Evolutionary conservation across 345 rosid species (phyloP).

Genomic region (Turnera subulata): DNA sequence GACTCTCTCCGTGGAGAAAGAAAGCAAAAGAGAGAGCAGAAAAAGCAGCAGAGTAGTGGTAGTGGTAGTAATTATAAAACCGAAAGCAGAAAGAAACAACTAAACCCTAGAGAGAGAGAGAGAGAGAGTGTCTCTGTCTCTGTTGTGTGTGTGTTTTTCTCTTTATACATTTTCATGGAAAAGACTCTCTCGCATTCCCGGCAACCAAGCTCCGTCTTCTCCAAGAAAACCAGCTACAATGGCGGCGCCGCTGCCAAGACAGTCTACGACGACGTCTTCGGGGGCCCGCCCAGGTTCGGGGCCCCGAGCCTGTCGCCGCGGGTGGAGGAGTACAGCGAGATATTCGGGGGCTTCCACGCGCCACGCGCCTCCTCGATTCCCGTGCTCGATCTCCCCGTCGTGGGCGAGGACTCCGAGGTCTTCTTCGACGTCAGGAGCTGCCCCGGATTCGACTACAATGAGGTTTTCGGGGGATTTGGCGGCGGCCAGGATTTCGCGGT

Average conservation of each 20-base stretch:
- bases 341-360: conserved; percentile 74
- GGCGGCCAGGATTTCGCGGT: conserved; percentile 52
- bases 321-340: conserved; percentile 75
- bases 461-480: conserved; percentile 67
- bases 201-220: conserved; percentile 21
- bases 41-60: no score
- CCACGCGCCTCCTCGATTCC: conserved; percentile 83
- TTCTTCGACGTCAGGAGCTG: conserved; percentile 60
- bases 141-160: no score
- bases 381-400: conserved; percentile 76
- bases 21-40: no score
- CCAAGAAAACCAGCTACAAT: conserved; percentile 23
- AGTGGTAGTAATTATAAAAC: no score
- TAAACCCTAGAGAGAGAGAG: no score
- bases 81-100: no score
- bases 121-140: no score
- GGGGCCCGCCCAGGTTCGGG: conserved; percentile 59
- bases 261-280: conserved; percentile 72
- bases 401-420: conserved; percentile 30
- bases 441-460: conserved; percentile 55
- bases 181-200: conserved; percentile 50
- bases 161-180: conserved; percentile 45
- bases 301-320: conserved; percentile 68
- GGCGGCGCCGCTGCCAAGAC: conserved; percentile 23
- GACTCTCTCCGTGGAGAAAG: no score